Percentiles rank a stretch among this genome's conserved stretches.
Evolutionary conservation across 805 yeast species (phyloP).

Genomic region (Yarrowia porcina): DNA sequence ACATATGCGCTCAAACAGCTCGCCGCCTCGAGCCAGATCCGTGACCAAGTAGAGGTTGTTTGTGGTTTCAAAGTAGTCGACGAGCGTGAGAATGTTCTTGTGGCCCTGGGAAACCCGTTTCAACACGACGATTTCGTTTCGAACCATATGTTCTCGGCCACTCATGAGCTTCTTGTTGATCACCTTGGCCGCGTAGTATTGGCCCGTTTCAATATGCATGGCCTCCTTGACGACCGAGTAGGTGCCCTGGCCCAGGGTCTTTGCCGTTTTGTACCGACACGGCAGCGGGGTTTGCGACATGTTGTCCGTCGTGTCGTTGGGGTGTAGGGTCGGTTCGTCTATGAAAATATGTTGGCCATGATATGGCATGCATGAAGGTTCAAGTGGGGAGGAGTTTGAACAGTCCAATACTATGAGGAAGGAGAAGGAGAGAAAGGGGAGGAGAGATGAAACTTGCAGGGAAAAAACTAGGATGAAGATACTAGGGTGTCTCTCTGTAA

Average conservation of each 20-base stretch:
- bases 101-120: conserved; percentile 50
- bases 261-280: conserved; percentile 36
- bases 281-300: conserved; percentile 32
- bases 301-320: conserved; percentile 26
- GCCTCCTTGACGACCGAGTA: conserved; percentile 46
- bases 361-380: conserved; percentile 10
- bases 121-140: conserved; percentile 59
- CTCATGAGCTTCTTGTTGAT: conserved; percentile 50
- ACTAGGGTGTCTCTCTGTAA: too few relatives aligned
- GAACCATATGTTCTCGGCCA: conserved; percentile 54
- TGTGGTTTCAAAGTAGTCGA: conserved; percentile 68
- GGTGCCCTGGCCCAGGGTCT: conserved; percentile 44
- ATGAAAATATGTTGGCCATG: background rate
- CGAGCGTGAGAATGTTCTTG: conserved; percentile 55
- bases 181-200: conserved; percentile 53
- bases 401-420: background rate
- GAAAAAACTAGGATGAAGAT: background rate
- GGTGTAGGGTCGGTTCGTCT: background rate
- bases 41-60: conserved; percentile 55
- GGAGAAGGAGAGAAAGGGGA: background rate
- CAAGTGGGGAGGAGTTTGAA: conserved; percentile 9
- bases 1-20: conserved; percentile 59
- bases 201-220: conserved; percentile 41
- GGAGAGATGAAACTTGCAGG: background rate
- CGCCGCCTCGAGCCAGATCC: conserved; percentile 66